phyloP scores from a whole-genome alignment of 2,329 filamentous ascomycete genomes.

The Plenodomus biglobosus region DNA sequence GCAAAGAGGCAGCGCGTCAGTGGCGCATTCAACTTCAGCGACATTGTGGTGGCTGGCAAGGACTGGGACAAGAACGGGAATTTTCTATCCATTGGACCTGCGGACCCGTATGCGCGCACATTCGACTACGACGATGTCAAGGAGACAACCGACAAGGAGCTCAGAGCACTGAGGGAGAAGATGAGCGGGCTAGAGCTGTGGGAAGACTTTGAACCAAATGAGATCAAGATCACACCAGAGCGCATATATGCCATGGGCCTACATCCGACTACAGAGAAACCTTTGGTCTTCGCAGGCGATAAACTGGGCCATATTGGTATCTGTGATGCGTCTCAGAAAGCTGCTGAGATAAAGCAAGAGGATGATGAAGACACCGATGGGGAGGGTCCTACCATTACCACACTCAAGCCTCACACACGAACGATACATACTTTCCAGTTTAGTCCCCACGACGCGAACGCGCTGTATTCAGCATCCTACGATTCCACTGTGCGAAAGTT shows the following conservation, averaged over 20 bases:
- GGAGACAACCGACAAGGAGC: conserved; percentile 72
- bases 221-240: conserved; percentile 42
- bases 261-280: conserved; percentile 83
- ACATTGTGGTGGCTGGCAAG: conserved; percentile 78
- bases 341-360: conserved; percentile 54
- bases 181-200: conserved; percentile 80
- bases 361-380: conserved; percentile 66
- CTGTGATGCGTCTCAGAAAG: conserved; percentile 80
- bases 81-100: conserved; percentile 67
- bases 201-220: conserved; percentile 77
- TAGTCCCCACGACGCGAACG: conserved; percentile 69
- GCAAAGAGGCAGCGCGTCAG: conserved; percentile 66
- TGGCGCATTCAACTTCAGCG: conserved; percentile 69
- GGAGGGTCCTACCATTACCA: conserved; percentile 77
- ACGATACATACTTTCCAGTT: conserved; percentile 87
- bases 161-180: conserved; percentile 71
- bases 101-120: conserved; percentile 78
- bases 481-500: conserved; percentile 88
- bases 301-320: conserved; percentile 90
- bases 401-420: conserved; percentile 84
- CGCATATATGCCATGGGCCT: conserved; percentile 75
- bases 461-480: conserved; percentile 84
- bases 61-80: conserved; percentile 70
- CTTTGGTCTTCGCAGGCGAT: conserved; percentile 88
- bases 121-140: conserved; percentile 84